Conservation (phyloP, 2,329 filamentous ascomycete species). For the Alternaria solani region DNA sequence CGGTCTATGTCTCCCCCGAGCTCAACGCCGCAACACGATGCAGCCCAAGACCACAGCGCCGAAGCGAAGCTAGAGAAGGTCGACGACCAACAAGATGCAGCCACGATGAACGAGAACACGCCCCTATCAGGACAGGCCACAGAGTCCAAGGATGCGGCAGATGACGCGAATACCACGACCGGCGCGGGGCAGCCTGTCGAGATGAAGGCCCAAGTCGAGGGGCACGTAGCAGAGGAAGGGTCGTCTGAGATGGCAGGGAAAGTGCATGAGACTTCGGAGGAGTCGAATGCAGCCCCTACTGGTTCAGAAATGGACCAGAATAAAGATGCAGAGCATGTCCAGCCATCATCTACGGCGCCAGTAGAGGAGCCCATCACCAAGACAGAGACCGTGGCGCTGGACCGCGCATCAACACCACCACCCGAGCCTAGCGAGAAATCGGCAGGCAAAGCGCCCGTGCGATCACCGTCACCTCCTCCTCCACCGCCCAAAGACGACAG, state of each 20-base stretch:
- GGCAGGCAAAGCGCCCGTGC: slow-evolving; percentile 40
- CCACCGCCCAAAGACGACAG: slow-evolving; percentile 61
- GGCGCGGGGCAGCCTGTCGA: slow-evolving; percentile 35
- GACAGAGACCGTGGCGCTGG: slow-evolving; percentile 22
- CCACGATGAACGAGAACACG: not conserved
- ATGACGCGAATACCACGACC: slow-evolving; percentile 8
- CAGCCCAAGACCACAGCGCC: slow-evolving; percentile 28
- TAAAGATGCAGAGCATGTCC: not conserved
- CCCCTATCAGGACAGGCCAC: slow-evolving; percentile 1
- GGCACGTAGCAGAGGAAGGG: slow-evolving; percentile 9
- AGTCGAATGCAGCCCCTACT: not conserved
- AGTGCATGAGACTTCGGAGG: not conserved
- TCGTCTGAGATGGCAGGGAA: not conserved
- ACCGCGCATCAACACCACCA: slow-evolving; percentile 31
- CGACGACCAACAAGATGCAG: slow-evolving; percentile 13
- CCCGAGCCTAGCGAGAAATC: slow-evolving; percentile 30
- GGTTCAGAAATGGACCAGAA: not conserved
- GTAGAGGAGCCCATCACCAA: slow-evolving; percentile 30
- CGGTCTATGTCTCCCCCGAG: slow-evolving; percentile 49
- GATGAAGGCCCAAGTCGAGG: slow-evolving; percentile 16
- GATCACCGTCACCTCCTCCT: slow-evolving; percentile 55
- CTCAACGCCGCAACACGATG: slow-evolving; percentile 42
- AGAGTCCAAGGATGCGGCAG: not conserved
- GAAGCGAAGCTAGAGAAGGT: slow-evolving; percentile 32
- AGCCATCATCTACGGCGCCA: slow-evolving; percentile 17